Base-by-base conservation (phyloP, 345 rosid genomes). In the Streptanthus diversifolius region DNA sequence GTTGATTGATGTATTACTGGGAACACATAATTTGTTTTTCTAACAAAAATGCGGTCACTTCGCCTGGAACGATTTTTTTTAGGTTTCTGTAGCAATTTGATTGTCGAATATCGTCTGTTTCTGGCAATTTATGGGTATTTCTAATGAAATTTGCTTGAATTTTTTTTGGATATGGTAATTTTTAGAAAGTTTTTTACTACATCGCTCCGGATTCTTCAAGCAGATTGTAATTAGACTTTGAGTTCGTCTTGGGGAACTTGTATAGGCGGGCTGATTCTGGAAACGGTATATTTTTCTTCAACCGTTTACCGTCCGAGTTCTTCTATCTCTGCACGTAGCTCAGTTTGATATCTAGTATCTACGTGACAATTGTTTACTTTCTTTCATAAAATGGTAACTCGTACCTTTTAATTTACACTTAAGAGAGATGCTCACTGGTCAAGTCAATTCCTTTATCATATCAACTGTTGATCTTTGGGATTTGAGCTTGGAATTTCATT, bases 101-200 rank as follows among this genome's bases (percentile, higher is more conserved):
- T 14, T 57, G 30, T 48, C 13, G 33, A 74, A 29, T 32, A 4
- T 30, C 35, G 56, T 48, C 43, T 47, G 52, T 43, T 37, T 33
- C 53, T 62, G 33, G 25, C 43, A 19, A 49, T 51, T 49, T 56
- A 41, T 63, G 8, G 5, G 33, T 56, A 21, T 32, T 64, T 5
- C 4, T 22, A 14, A 14, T 71, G 40, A 37, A 7, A 21, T 48
- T 25, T 17, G 60, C 51, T 60, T 71, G 36, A 12, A 27, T 4
- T 5, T 27, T 48, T 37, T 22, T 25, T 25, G 1, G 2, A 4
- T 25, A 35, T 35, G 53, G 59, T 49, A 24, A 66, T 11, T 17
- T 62, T 51, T 72, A 52, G 62, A 51, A 61, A 61, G 40, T 66
- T 66, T 64, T 63, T 17, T 5, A 30, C 21, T 36, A 9, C 7